A percentile compares a stretch with the other conserved stretches of the same genome.
phyloP scores from a whole-genome alignment of 352 stramenopile species.

The Peronospora destructor region DNA sequence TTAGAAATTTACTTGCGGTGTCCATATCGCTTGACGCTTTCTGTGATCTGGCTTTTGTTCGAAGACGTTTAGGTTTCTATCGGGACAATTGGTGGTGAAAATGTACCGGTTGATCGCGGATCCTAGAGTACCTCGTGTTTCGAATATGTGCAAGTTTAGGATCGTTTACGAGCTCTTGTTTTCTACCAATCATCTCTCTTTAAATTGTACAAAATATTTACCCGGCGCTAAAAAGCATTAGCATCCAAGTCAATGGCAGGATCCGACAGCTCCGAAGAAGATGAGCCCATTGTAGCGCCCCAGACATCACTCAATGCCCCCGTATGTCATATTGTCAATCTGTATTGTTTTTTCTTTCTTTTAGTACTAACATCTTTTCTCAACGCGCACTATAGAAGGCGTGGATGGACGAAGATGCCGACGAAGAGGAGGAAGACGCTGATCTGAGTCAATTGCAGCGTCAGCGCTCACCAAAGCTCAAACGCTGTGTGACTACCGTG shows the following conservation, averaged over 20 bases:
- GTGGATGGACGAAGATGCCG: conserved; percentile 75
- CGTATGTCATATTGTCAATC: conserved; percentile 5
- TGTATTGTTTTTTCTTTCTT: not conserved
- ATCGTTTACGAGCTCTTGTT: too few relatives aligned
- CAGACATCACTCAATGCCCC: conserved; percentile 3
- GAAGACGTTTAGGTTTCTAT: too few relatives aligned
- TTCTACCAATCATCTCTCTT: too few relatives aligned
- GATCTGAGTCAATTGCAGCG: conserved; percentile 56
- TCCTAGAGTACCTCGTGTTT: too few relatives aligned
- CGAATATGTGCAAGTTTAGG: too few relatives aligned
- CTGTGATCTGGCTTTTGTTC: conserved; percentile 2
- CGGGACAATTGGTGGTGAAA: too few relatives aligned
- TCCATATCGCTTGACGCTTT: conserved; percentile 40
- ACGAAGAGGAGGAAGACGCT: conserved; percentile 79
- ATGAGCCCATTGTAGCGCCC: conserved; percentile 61
- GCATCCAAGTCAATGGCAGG: conserved; percentile 19
- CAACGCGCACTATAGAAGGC: conserved; percentile 35
- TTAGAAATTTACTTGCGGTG: conserved; percentile 13
- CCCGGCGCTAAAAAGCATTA: too few relatives aligned
- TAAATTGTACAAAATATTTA: too few relatives aligned
- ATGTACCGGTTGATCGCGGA: too few relatives aligned
- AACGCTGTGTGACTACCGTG: conserved; percentile 45
- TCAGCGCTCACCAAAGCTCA: conserved; percentile 54
- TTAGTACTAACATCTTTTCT: not conserved
- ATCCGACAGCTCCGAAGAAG: conserved; percentile 79